Evolutionary conservation across 495 filamentous ascomycete species (phyloP).

Genomic region (Penicillium desertorum): DNA sequence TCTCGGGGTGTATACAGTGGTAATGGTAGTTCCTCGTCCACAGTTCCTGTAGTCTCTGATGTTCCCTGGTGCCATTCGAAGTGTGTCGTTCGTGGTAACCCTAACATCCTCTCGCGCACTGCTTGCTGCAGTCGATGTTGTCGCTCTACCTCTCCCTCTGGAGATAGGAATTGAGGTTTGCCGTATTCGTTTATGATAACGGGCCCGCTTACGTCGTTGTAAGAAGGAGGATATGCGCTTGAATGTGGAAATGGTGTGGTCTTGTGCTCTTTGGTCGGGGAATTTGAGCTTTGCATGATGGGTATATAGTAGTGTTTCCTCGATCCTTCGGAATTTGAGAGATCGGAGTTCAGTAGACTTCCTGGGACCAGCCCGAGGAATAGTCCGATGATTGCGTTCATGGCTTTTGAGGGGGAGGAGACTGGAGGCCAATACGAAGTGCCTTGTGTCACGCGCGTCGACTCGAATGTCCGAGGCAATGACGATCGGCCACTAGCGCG

Average conservation of each 20-base stretch:
- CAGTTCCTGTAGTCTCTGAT: not conserved
- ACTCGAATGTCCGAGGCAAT: not conserved
- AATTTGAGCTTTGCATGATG: not conserved
- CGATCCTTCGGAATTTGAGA: not conserved
- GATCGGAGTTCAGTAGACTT: not conserved
- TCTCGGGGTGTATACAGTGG: slow-evolving; percentile 25
- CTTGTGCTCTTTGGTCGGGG: not conserved
- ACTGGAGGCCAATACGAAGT: not conserved
- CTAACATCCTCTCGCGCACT: slow-evolving; percentile 34
- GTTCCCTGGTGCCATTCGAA: slow-evolving; percentile 27
- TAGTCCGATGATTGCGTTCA: not conserved
- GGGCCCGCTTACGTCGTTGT: slow-evolving; percentile 35
- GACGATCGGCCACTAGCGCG: not conserved
- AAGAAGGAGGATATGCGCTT: slow-evolving; percentile 20
- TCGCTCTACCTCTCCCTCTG: slow-evolving; percentile 29
- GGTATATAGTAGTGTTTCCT: not conserved
- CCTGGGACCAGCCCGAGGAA: not conserved
- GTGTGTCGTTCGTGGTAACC: slow-evolving; percentile 24
- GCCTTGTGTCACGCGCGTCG: not conserved
- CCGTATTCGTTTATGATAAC: slow-evolving; percentile 33
- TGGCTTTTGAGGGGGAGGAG: not conserved
- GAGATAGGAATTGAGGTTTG: slow-evolving; percentile 29
- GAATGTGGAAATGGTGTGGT: slow-evolving; percentile 6
- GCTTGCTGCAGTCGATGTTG: slow-evolving; percentile 21
- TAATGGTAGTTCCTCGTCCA: slow-evolving; percentile 14